These are phyloP conservation scores for Talaromyces liani DNA, from an alignment of 495 filamentous ascomycete genomes.

Conservation along the genomic window DNA sequence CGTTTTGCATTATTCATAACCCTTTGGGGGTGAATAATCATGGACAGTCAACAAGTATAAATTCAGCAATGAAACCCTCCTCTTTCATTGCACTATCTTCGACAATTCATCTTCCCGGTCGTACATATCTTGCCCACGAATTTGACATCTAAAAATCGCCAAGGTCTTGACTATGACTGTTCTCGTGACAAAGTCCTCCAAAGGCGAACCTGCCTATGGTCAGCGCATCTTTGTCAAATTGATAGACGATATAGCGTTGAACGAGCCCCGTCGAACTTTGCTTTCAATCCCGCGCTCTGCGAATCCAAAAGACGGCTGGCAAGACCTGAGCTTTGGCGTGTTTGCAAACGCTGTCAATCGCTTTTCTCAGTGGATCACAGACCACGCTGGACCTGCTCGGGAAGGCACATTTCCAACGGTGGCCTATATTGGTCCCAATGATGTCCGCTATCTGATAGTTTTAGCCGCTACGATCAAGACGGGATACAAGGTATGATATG, in stretches of 20 bases:
- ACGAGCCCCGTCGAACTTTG: neutral
- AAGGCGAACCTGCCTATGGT: neutral
- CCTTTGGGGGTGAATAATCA: neutral
- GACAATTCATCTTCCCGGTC: neutral
- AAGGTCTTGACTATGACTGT: neutral
- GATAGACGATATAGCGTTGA: neutral
- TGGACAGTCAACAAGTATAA: neutral
- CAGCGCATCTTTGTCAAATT: neutral
- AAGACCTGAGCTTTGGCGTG: neutral
- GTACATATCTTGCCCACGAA: neutral
- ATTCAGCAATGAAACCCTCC: neutral
- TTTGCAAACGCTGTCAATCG: neutral
- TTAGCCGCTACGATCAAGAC: constrained; percentile 30
- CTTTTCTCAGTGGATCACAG: neutral
- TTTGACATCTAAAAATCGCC: neutral
- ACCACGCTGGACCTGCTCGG: neutral
- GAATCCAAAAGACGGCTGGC: neutral
- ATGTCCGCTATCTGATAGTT: constrained; percentile 28
- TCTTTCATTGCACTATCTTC: neutral
- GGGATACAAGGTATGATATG: neutral
- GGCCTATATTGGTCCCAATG: constrained; percentile 30
- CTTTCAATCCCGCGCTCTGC: neutral
- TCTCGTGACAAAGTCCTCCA: neutral
- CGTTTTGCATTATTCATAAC: neutral
- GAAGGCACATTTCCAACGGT: constrained; percentile 14